Conservation (phyloP, 2,329 filamentous ascomycete species). For the Ophiobolus disseminans region DNA sequence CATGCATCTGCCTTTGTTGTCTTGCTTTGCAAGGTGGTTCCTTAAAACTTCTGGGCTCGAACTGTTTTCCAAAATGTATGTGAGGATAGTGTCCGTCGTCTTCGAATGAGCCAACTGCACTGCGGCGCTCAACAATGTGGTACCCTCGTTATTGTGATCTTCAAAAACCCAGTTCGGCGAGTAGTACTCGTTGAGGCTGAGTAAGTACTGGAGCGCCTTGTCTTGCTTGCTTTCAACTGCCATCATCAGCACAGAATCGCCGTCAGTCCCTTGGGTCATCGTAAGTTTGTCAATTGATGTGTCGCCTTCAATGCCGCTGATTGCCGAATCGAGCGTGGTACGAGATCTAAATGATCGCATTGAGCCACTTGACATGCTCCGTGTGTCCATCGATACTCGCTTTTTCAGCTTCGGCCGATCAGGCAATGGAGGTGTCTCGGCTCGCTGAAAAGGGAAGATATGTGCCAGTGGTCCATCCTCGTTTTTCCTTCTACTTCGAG, state of each 20-base stretch:
- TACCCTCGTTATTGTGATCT: conserved; percentile 88
- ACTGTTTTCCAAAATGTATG: conserved; percentile 67
- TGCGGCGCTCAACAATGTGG: conserved; percentile 86
- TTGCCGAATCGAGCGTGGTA: conserved; percentile 68
- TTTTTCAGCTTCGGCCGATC: conserved; percentile 69
- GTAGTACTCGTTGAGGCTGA: conserved; percentile 80
- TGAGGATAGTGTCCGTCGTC: conserved; percentile 76
- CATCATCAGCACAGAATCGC: conserved; percentile 78
- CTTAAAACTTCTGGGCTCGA: conserved; percentile 64
- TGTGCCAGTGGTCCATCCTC: conserved; percentile 68
- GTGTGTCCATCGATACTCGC: conserved; percentile 83
- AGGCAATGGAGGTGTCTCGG: conserved; percentile 56
- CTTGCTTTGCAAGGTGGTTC: conserved; percentile 76
- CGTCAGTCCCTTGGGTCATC: conserved; percentile 72
- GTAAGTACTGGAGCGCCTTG: conserved; percentile 77
- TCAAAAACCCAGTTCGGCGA: conserved; percentile 73
- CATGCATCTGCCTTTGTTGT: conserved; percentile 84
- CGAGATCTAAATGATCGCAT: conserved; percentile 82
- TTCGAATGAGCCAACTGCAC: conserved; percentile 82
- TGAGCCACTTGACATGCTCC: conserved; percentile 87
- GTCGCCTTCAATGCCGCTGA: conserved; percentile 82
- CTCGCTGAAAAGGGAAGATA: conserved; percentile 87
- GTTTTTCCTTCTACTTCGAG: conserved; percentile 21
- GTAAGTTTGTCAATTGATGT: conserved; percentile 80
- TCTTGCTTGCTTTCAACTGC: conserved; percentile 66